Evolutionary conservation across 768 basidiomycete genomes (phyloP).

Genomic region (Phlegmacium glaucopus): DNA sequence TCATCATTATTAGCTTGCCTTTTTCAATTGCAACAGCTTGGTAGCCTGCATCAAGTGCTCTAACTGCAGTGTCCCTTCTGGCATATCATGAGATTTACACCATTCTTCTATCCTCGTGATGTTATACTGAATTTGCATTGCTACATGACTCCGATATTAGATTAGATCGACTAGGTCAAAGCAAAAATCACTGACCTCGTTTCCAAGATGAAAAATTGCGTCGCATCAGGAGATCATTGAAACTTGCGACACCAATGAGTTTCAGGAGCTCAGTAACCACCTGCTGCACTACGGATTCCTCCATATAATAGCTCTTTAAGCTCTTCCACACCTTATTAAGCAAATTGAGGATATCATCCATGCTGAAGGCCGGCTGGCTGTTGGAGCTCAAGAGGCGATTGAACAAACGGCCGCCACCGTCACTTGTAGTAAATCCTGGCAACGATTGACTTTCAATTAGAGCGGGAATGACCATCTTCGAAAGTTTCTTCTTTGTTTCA

Average conservation of each 20-base stretch:
- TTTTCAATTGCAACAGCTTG: constrained; percentile 95
- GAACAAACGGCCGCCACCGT: constrained; percentile 91
- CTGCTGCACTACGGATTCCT: constrained; percentile 94
- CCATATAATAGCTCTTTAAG: constrained; percentile 97
- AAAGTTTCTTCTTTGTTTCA: constrained; percentile 92
- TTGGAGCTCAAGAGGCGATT: constrained; percentile 88
- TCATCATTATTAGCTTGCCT: constrained; percentile 44
- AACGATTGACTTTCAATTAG: constrained; percentile 96
- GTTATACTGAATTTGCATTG: constrained; percentile 99
- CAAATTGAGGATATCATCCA: constrained; percentile 97
- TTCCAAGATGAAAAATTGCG: constrained; percentile 99
- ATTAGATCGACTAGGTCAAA: not conserved
- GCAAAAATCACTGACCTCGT: constrained; percentile 60
- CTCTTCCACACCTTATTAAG: constrained; percentile 98
- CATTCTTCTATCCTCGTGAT: constrained; percentile 97
- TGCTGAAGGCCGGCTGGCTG: constrained; percentile 86
- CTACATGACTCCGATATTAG: constrained; percentile 36
- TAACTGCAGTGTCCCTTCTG: constrained; percentile 93
- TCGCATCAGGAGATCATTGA: constrained; percentile 98
- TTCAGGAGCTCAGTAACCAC: constrained; percentile 93
- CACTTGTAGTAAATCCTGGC: constrained; percentile 95
- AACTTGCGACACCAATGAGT: constrained; percentile 93
- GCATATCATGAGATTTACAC: constrained; percentile 99
- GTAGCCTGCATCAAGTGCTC: constrained; percentile 99
- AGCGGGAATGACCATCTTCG: constrained; percentile 99